phyloP scores from a whole-genome alignment of 139 green algal genomes.

The Tetraselmis striata region DNA sequence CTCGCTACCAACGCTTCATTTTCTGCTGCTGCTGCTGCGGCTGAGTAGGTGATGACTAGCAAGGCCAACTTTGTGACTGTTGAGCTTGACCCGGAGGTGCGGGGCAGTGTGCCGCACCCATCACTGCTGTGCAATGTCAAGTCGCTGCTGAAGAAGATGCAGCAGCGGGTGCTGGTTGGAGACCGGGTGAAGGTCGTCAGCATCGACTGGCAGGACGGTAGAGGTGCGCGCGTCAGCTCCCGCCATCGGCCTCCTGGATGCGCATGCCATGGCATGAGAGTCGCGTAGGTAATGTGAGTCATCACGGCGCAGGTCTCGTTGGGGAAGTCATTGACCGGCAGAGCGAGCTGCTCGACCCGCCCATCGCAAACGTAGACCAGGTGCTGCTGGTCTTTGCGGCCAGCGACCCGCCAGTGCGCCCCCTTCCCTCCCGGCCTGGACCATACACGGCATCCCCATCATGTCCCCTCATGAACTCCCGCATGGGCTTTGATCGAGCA shows the following conservation, averaged over 20 bases:
- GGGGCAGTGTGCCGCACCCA: constrained; percentile 1
- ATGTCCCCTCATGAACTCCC: neutral
- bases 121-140: constrained; percentile 82
- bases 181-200: constrained; percentile 65
- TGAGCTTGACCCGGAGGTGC: constrained; percentile 17
- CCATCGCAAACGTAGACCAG: constrained; percentile 89
- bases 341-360: constrained; percentile 66
- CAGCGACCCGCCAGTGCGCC: constrained; percentile 47
- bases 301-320: constrained; percentile 47
- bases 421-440: neutral
- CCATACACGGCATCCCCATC: neutral
- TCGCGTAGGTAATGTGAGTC: neutral
- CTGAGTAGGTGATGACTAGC: constrained; percentile 61
- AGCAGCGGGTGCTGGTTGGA: constrained; percentile 77
- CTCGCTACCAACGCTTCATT: too few relatives aligned
- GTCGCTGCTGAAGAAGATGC: constrained; percentile 86
- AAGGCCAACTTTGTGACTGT: constrained; percentile 81
- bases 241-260: neutral
- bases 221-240: constrained; percentile 22
- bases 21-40: neutral
- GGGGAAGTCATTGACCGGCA: constrained; percentile 57
- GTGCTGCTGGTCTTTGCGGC: constrained; percentile 84
- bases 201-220: constrained; percentile 74
- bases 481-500: too few relatives aligned
- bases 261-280: neutral